These are phyloP conservation scores for Diutina ranongensis DNA, from an alignment of 1,139 yeast species.

Conservation along the genomic window DNA sequence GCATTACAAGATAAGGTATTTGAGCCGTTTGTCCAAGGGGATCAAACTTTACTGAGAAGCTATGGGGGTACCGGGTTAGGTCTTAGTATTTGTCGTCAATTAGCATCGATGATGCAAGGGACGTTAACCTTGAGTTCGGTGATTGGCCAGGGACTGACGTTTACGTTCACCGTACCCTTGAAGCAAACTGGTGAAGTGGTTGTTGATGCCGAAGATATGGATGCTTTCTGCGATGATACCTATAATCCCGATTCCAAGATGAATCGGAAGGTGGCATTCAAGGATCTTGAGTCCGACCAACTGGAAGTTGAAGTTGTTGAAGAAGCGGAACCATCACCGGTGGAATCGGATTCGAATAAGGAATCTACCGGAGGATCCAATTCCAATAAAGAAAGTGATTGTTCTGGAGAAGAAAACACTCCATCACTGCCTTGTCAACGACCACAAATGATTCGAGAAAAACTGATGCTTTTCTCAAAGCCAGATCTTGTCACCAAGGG, in stretches of 20 bases:
- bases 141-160: conserved; percentile 70
- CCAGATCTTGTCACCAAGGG: conserved; percentile 5
- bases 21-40: conserved; percentile 96
- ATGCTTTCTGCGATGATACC: conserved; percentile 32
- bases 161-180: conserved; percentile 69
- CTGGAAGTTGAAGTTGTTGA: too few relatives aligned
- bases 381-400: not conserved
- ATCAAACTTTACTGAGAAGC: conserved; percentile 81
- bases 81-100: conserved; percentile 80
- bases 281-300: conserved; percentile 5
- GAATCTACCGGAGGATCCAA: not conserved
- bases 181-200: conserved; percentile 55
- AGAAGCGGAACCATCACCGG: too few relatives aligned
- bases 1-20: conserved; percentile 73
- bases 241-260: conserved; percentile 18
- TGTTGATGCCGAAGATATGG: conserved; percentile 27
- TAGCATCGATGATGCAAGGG: conserved; percentile 84
- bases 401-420: not conserved
- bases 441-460: not conserved
- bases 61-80: conserved; percentile 97
- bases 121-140: conserved; percentile 59
- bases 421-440: not conserved
- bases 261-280: conserved; percentile 29
- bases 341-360: too few relatives aligned
- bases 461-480: not conserved